phyloP scores from a whole-genome alignment of 78 protist genomes.

The Neovahlkampfia damariscottae region DNA sequence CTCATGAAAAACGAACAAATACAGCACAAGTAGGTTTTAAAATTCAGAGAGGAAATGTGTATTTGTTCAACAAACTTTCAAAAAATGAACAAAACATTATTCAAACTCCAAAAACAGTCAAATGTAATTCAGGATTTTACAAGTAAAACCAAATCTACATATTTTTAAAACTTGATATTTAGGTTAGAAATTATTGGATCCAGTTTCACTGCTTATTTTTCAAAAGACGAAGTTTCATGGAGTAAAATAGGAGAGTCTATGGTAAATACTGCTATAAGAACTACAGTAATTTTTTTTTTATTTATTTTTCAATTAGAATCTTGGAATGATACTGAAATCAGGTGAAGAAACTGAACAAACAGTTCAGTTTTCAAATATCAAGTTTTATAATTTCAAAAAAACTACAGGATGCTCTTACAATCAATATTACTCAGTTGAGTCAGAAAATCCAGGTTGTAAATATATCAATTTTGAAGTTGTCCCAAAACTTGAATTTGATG shows the following conservation, averaged over 20 bases:
- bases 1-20: too few relatives aligned
- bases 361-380: too few relatives aligned
- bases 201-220: not conserved
- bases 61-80: too few relatives aligned
- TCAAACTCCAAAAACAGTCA: too few relatives aligned
- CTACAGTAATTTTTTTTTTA: not conserved
- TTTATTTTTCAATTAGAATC: too few relatives aligned
- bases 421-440: not conserved
- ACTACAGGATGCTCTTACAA: not conserved
- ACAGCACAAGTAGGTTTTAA: too few relatives aligned
- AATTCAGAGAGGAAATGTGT: too few relatives aligned
- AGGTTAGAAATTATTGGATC: not conserved
- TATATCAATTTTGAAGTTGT: not conserved
- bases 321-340: too few relatives aligned
- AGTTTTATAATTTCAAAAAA: not conserved
- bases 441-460: not conserved
- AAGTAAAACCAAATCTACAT: not conserved
- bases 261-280: not conserved
- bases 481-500: not conserved
- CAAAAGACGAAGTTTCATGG: not conserved
- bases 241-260: not conserved
- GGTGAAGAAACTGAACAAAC: too few relatives aligned
- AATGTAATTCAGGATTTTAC: too few relatives aligned
- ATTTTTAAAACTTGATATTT: not conserved
- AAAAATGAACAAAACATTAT: too few relatives aligned